A percentile compares a stretch with the other conserved stretches of the same genome.
These are phyloP conservation scores for Starmerella ratchasimensis DNA, from an alignment of 805 yeast genomes.

Conservation along the genomic window DNA sequence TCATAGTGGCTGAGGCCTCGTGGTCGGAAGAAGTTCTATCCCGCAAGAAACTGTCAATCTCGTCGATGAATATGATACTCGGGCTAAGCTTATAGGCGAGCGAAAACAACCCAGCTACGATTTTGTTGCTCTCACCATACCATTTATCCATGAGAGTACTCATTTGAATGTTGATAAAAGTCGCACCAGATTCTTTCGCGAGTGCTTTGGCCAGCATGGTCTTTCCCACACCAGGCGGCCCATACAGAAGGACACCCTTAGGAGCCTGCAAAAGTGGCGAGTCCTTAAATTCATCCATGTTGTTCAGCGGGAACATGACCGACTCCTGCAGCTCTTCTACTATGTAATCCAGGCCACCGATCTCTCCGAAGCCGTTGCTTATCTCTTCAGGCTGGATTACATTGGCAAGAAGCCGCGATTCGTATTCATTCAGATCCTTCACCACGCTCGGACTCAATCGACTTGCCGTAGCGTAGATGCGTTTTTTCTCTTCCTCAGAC, in stretches of 20 bases:
- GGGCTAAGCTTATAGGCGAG: slow-evolving; percentile 84
- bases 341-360: slow-evolving; percentile 78
- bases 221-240: slow-evolving; percentile 97
- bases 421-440: slow-evolving; percentile 54
- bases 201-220: slow-evolving; percentile 94
- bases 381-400: slow-evolving; percentile 80
- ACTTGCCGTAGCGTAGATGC: slow-evolving; percentile 43
- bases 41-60: slow-evolving; percentile 84
- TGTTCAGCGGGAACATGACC: slow-evolving; percentile 71
- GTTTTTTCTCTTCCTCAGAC: slow-evolving; percentile 47
- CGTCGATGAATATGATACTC: slow-evolving; percentile 89
- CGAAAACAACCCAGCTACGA: slow-evolving; percentile 83
- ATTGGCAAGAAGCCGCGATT: slow-evolving; percentile 57
- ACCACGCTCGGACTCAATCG: slow-evolving; percentile 50
- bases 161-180: slow-evolving; percentile 81
- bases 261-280: slow-evolving; percentile 71
- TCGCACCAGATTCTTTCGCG: slow-evolving; percentile 84
- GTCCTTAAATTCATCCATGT: slow-evolving; percentile 36
- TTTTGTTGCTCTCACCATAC: slow-evolving; percentile 93
- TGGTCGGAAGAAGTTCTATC: slow-evolving; percentile 77
- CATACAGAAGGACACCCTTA: slow-evolving; percentile 80
- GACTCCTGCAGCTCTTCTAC: slow-evolving; percentile 78
- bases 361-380: slow-evolving; percentile 57
- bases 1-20: slow-evolving; percentile 86
- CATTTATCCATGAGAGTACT: slow-evolving; percentile 92